Base-by-base conservation (phyloP, 441 rosid species). In the Erysimum pusillum region DNA sequence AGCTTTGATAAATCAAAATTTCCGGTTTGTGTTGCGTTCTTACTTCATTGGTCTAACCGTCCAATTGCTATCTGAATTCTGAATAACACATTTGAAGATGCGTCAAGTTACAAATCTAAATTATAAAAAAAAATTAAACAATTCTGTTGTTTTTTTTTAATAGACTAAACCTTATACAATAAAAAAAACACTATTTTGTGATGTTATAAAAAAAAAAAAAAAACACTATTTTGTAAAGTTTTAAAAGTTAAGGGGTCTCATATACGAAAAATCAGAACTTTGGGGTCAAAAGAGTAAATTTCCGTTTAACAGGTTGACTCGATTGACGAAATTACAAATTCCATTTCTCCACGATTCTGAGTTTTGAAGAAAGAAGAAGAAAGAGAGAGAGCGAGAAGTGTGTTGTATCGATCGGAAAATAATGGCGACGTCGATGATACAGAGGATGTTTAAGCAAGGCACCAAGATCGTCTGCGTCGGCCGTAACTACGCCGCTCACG, bases 401-500 rank as follows among this genome's bases (percentile, higher is more conserved):
- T 18, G 6, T 38, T 7, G 48, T 2, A 48, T 49, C 18, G 52
- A 71, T 64, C 68, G 58, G 74, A 20, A 31, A 52, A 85, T 25
- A 22, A 76, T 88, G 91, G 86, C 89, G 79, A 81, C 92, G 32
- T 76, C 81, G 13, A 82, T 83, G 65, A 57, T 89, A 7, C 88
- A 87, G 38, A 91, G 81, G 63, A 86, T 95, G 11, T 83, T 91
- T 4, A 83, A 81, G 82, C 79, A 77, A 3, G 94, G 99, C 62
- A 91, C 98, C 4, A 93, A 93, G 80, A 91, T 95, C 84, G 89
- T 95, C 54, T 96, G 88, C 77, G 98, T 95, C 2, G 99, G 99
- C 63, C 97, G 98, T 9, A 95, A 95, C 90, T 95, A 95, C 80
- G 94, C 90, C 35, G 98, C 99, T 38, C 99, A 95, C 80, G 97